Evolutionary conservation across 352 stramenopile species (phyloP), one percentile per base, ranked within the genome.

Genomic region (Pythium insidiosum): DNA sequence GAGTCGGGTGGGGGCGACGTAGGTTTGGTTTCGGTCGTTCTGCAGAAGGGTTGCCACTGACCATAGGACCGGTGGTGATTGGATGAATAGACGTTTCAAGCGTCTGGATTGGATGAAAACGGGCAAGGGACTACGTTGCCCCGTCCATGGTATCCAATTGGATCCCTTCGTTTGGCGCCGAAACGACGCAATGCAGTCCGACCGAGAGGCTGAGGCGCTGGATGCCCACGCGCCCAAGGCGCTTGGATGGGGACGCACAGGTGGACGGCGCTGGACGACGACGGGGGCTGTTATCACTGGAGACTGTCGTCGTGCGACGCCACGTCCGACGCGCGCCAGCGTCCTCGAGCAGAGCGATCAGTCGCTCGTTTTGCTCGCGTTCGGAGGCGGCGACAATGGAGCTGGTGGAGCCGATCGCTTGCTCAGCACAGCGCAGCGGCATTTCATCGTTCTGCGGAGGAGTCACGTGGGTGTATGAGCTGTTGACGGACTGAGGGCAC

Each of bases 361-460:
- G 56, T 34, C 54, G 39, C 3, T 43, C 43, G 40, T 70, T 64
- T 31, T 75, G 48, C 0, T 24, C 29, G 6, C 38, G 33, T 0
- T 75, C 56, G 7, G 1, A 53, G 19, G 11, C 45, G 15, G 21
- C 50, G 4, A 19, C 37, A 24, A n/a, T 41, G 23, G 29, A n/a
- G n/a, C n/a, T n/a, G n/a, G n/a, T n/a, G n/a, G n/a, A n/a, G n/a
- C n/a, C n/a, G n/a, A n/a, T 21, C 36, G 56, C 42, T 43, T 34
- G 37, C 33, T 73, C 65, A 1, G 66, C 73, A 36, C 73, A 84
- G 12, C 43, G 43, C 18, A 88, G 58, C 19, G 76, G 73, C 73
- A 88, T 86, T 12, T 66, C 53, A 43, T 88, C 76, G 38, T 85
- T 53, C 76, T 88, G 25, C 10, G 39, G 6, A 28, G 4, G 7